Evolutionary conservation across 768 basidiomycete genomes (phyloP).

Genomic region (Auricularia cornea): DNA sequence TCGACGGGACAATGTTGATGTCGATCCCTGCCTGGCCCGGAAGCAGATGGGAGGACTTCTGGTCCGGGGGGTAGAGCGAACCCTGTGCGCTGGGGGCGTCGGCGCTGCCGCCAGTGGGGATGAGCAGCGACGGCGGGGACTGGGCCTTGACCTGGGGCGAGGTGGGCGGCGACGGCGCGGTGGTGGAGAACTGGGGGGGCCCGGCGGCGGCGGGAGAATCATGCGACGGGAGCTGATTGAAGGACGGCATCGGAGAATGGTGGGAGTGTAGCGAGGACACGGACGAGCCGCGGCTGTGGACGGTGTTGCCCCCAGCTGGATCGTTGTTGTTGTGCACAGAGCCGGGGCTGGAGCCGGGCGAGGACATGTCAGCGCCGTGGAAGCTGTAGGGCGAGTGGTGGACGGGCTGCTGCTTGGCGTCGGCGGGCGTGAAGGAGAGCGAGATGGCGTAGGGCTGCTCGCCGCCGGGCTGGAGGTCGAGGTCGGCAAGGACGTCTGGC

Average conservation of each 20-base stretch:
- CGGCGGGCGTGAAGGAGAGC: neutral
- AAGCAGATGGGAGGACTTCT: slow-evolving; percentile 32
- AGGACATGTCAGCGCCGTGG: slow-evolving; percentile 54
- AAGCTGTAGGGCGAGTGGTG: slow-evolving; percentile 24
- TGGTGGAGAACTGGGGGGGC: slow-evolving; percentile 37
- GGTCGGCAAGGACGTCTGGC: slow-evolving; percentile 19
- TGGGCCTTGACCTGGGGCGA: slow-evolving; percentile 40
- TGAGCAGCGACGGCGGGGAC: slow-evolving; percentile 52
- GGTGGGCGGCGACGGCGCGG: slow-evolving; percentile 25
- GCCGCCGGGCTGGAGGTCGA: neutral
- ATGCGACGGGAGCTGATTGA: slow-evolving; percentile 36
- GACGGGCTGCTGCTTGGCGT: slow-evolving; percentile 13
- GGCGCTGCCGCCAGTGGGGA: no score
- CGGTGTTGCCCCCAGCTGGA: slow-evolving; percentile 34
- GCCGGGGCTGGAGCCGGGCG: slow-evolving; percentile 50
- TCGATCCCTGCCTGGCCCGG: slow-evolving; percentile 40
- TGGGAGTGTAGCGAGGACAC: slow-evolving; percentile 44
- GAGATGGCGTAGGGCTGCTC: neutral
- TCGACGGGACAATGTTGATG: slow-evolving; percentile 76
- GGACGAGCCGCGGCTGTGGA: slow-evolving; percentile 56
- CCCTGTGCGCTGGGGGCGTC: slow-evolving; percentile 31
- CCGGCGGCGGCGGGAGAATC: slow-evolving; percentile 61
- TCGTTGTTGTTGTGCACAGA: slow-evolving; percentile 20
- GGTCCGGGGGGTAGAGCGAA: slow-evolving; percentile 32
- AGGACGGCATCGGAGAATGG: slow-evolving; percentile 42